Evolutionary conservation across 2,329 filamentous ascomycete genomes (phyloP).

Genomic region (Trichoderma simmonsii): DNA sequence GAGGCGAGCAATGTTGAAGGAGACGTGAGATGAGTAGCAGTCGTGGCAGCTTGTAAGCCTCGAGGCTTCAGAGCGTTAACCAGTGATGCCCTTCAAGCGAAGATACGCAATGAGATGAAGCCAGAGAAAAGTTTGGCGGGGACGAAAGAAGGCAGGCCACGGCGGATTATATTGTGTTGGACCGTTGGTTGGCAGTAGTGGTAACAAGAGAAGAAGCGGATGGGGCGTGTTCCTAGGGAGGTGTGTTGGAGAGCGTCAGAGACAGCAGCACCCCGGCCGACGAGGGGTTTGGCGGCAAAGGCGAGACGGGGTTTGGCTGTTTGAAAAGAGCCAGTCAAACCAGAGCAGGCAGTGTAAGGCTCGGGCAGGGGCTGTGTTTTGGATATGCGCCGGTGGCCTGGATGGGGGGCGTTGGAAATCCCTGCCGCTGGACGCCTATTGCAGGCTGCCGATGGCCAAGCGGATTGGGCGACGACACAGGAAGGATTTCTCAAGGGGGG

Average conservation of each 20-base stretch:
- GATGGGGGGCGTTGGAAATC: conserved; percentile 23
- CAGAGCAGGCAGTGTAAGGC: conserved; percentile 17
- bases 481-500: conserved; percentile 18
- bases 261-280: conserved; percentile 14
- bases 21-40: not conserved
- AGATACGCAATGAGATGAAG: conserved; percentile 19
- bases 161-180: conserved; percentile 20
- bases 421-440: conserved; percentile 16
- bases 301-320: conserved; percentile 19
- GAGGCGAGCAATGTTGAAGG: not conserved
- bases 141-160: conserved; percentile 18
- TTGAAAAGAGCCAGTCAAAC: conserved; percentile 17
- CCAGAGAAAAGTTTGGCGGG: conserved; percentile 17
- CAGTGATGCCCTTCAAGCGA: not conserved
- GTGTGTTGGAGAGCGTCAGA: conserved; percentile 18
- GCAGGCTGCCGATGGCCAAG: conserved; percentile 13
- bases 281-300: conserved; percentile 26
- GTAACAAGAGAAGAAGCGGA: conserved; percentile 20
- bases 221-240: conserved; percentile 14
- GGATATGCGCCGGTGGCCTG: conserved; percentile 26
- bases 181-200: conserved; percentile 8
- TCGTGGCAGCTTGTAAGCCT: conserved; percentile 16
- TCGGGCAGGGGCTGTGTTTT: conserved; percentile 22
- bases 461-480: conserved; percentile 10
- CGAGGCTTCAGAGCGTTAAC: conserved; percentile 7